Conservation (phyloP, 495 filamentous ascomycete genomes). For the Penicillium riverlandense region DNA sequence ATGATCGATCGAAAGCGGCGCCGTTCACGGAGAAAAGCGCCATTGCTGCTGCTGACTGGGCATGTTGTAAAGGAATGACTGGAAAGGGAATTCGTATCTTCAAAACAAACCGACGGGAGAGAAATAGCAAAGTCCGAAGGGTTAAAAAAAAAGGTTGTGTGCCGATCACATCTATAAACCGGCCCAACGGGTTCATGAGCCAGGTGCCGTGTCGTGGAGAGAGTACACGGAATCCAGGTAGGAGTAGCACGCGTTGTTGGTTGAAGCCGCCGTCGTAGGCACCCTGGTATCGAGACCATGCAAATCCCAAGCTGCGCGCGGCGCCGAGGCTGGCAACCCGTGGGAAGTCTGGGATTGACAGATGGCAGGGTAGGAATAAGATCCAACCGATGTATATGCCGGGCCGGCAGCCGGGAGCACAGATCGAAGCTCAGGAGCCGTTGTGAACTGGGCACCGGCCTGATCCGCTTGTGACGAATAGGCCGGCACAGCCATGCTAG, state of each 20-base stretch:
- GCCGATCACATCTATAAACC: slow-evolving; percentile 4
- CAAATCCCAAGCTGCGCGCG: slow-evolving; percentile 28
- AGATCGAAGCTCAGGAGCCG: slow-evolving; percentile 23
- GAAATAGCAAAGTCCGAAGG: slow-evolving; percentile 22
- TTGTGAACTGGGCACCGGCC: slow-evolving; percentile 11
- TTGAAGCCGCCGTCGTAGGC: slow-evolving; percentile 12
- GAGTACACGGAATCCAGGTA: slow-evolving; percentile 35
- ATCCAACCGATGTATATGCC: slow-evolving; percentile 22
- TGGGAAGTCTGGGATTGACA: slow-evolving; percentile 27
- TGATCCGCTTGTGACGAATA: slow-evolving; percentile 24
- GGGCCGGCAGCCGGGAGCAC: slow-evolving; percentile 25
- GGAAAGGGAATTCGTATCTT: slow-evolving; percentile 23
- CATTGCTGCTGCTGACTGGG: slow-evolving; percentile 22
- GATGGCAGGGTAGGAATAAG: slow-evolving; percentile 29
- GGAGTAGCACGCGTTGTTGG: slow-evolving; percentile 19
- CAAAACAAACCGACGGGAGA: slow-evolving; percentile 14
- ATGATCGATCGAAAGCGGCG: slow-evolving; percentile 15
- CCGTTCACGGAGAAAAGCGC: slow-evolving; percentile 1
- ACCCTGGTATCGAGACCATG: slow-evolving; percentile 16
- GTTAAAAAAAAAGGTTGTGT: slow-evolving; percentile 5
- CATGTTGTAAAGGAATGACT: slow-evolving; percentile 35
- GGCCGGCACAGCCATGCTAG: slow-evolving; percentile 13
- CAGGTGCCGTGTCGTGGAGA: slow-evolving; percentile 17
- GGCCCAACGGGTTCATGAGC: slow-evolving; percentile 4
- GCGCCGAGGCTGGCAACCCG: slow-evolving; percentile 15